Percentiles rank a stretch among this genome's conserved stretches.
Evolutionary conservation across 2,329 filamentous ascomycete genomes (phyloP).

Genomic region (Trichoderma brevicompactum): DNA sequence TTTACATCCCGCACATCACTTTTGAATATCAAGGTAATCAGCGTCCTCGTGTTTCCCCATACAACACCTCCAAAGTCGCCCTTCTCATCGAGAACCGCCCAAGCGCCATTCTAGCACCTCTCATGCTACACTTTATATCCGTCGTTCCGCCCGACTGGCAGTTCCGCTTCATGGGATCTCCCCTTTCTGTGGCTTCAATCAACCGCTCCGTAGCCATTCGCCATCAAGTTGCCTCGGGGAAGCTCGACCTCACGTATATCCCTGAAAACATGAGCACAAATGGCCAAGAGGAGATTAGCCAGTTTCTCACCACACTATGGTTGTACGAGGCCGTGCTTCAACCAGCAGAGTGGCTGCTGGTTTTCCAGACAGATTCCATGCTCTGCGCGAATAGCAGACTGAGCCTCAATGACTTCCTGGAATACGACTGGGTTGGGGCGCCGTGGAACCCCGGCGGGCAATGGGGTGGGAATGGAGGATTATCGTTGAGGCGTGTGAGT

Average conservation of each 20-base stretch:
- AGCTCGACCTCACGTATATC: slow-evolving; percentile 57
- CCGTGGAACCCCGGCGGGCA: slow-evolving; percentile 50
- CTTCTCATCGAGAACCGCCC: slow-evolving; percentile 59
- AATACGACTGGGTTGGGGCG: slow-evolving; percentile 59
- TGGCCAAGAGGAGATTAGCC: slow-evolving; percentile 56
- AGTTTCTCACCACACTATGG: slow-evolving; percentile 57
- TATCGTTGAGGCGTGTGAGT: slow-evolving; percentile 58
- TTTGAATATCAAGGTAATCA: background rate
- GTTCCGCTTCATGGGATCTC: slow-evolving; percentile 60
- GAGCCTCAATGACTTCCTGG: slow-evolving; percentile 55
- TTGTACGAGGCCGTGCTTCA: slow-evolving; percentile 55
- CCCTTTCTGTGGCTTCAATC: slow-evolving; percentile 50
- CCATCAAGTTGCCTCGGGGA: slow-evolving; percentile 48
- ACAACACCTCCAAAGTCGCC: slow-evolving; percentile 57
- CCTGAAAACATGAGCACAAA: slow-evolving; percentile 56
- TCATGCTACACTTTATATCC: slow-evolving; percentile 60
- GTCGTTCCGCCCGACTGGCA: slow-evolving; percentile 62
- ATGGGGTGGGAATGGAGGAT: slow-evolving; percentile 57
- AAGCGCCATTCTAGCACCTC: slow-evolving; percentile 54
- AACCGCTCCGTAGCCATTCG: slow-evolving; percentile 53
- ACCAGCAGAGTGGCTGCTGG: slow-evolving; percentile 58
- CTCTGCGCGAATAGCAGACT: slow-evolving; percentile 57
- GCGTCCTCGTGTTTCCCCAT: background rate
- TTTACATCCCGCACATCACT: slow-evolving; percentile 15
- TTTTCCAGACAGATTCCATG: slow-evolving; percentile 61